phyloP scores from a whole-genome alignment of 1,284 basidiomycete genomes.

The Ustilago bromivora region DNA sequence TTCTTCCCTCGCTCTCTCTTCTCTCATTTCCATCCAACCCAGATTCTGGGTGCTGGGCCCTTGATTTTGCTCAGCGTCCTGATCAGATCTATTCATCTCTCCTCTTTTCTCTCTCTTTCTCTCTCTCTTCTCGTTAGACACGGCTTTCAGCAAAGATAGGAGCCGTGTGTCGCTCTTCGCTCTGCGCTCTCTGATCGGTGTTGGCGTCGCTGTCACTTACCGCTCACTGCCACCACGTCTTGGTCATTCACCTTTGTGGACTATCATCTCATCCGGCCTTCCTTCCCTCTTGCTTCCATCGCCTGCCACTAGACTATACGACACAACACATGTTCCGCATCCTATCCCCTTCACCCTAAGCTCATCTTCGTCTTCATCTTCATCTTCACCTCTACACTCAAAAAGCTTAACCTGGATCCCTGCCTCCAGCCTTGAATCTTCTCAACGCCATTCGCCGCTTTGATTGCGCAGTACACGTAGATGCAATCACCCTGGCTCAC shows the following conservation, averaged over 20 bases:
- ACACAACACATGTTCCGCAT: not conserved
- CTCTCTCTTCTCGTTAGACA: not conserved
- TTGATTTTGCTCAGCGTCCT: not conserved
- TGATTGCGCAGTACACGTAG: conserved; percentile 10
- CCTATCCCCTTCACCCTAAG: conserved; percentile 1
- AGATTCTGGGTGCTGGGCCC: conserved; percentile 6
- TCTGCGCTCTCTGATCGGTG: conserved; percentile 1
- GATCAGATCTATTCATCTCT: too few relatives aligned
- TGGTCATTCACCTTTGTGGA: not conserved
- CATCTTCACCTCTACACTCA: not conserved
- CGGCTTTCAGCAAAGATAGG: not conserved
- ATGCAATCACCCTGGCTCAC: not conserved
- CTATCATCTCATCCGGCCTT: not conserved
- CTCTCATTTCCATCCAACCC: not conserved
- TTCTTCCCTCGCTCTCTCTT: not conserved
- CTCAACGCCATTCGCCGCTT: conserved; percentile 6
- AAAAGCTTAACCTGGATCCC: not conserved
- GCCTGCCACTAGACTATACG: not conserved
- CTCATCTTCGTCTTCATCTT: not conserved
- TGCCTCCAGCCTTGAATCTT: not conserved
- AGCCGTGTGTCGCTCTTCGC: not conserved
- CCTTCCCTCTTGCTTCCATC: conserved; percentile 1
- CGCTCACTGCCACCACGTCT: not conserved
- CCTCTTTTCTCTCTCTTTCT: not conserved
- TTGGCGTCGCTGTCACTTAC: not conserved